A percentile compares a stretch with the other conserved stretches of the same genome.
Evolutionary conservation across 306 rosid genomes (phyloP).

Genomic region (Glycine soja): DNA sequence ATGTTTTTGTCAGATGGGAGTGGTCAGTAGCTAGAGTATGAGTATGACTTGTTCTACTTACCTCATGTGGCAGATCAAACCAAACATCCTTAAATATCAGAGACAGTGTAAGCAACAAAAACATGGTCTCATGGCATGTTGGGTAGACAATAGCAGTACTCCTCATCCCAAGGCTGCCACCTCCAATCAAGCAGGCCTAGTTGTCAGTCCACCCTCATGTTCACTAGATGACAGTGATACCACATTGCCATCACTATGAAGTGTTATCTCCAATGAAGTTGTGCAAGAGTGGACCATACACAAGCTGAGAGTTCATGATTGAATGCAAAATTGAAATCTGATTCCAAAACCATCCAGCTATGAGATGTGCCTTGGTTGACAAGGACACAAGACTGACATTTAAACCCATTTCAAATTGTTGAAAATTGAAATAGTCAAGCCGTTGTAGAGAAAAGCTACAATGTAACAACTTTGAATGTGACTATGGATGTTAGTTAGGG

Average conservation of each 20-base stretch:
- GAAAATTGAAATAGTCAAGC: slow-evolving; percentile 11
- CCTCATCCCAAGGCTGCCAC: slow-evolving; percentile 50
- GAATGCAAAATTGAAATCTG: slow-evolving; percentile 25
- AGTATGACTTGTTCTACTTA: slow-evolving; percentile 19
- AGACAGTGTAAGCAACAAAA: slow-evolving; percentile 26
- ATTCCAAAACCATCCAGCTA: slow-evolving; percentile 45
- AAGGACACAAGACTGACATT: slow-evolving; percentile 13
- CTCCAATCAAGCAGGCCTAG: slow-evolving; percentile 51
- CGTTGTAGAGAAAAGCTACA: background rate
- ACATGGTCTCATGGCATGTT: slow-evolving; percentile 53
- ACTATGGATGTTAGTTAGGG: background rate
- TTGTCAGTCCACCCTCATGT: slow-evolving; percentile 50
- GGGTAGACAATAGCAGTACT: slow-evolving; percentile 48
- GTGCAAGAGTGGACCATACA: slow-evolving; percentile 33
- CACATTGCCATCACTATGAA: slow-evolving; percentile 26
- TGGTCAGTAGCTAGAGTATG: slow-evolving; percentile 20
- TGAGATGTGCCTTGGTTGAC: slow-evolving; percentile 35
- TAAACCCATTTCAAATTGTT: slow-evolving; percentile 28
- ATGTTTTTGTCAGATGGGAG: background rate
- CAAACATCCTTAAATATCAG: slow-evolving; percentile 53
- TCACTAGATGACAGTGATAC: slow-evolving; percentile 44
- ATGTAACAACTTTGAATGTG: background rate
- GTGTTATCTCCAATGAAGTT: slow-evolving; percentile 32
- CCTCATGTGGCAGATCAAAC: slow-evolving; percentile 24
- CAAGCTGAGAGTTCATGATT: slow-evolving; percentile 21